These are phyloP conservation scores for Trypanosoma scelopori DNA, from an alignment of 208 protist genomes.

Conservation along the genomic window DNA sequence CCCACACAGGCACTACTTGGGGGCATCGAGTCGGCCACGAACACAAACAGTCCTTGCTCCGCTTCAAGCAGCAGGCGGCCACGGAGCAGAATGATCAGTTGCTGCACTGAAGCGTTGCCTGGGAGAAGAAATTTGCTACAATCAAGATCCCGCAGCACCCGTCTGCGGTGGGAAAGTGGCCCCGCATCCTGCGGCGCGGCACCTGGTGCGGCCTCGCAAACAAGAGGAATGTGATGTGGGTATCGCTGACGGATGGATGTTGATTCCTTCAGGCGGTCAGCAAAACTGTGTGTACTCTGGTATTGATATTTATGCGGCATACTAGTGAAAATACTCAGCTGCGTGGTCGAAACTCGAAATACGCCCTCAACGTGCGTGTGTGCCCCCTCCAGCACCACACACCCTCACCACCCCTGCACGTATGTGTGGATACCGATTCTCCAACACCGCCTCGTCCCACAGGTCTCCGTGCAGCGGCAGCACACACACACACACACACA, in stretches of 20 bases:
- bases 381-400: too few species aligned
- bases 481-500: too few species aligned
- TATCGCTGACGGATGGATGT: conserved; percentile 43
- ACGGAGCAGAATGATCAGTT: conserved; percentile 90
- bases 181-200: conserved; percentile 12
- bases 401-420: too few species aligned
- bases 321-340: conserved; percentile 1
- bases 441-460: too few species aligned
- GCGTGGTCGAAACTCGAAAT: not conserved
- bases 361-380: not conserved
- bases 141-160: conserved; percentile 23
- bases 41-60: conserved; percentile 92
- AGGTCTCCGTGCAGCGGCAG: too few species aligned
- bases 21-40: conserved; percentile 75
- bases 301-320: conserved; percentile 30
- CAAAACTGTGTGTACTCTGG: conserved; percentile 51
- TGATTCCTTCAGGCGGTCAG: conserved; percentile 41
- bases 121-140: conserved; percentile 60
- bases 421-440: too few species aligned
- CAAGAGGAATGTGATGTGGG: conserved; percentile 78
- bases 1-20: conserved; percentile 74
- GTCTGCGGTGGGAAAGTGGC: conserved; percentile 16
- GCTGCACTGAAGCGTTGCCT: conserved; percentile 67
- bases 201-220: conserved; percentile 78
- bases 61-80: conserved; percentile 83